Evolutionary conservation across 768 basidiomycete species (phyloP).

Genomic region (Multifurca ochricompacta): DNA sequence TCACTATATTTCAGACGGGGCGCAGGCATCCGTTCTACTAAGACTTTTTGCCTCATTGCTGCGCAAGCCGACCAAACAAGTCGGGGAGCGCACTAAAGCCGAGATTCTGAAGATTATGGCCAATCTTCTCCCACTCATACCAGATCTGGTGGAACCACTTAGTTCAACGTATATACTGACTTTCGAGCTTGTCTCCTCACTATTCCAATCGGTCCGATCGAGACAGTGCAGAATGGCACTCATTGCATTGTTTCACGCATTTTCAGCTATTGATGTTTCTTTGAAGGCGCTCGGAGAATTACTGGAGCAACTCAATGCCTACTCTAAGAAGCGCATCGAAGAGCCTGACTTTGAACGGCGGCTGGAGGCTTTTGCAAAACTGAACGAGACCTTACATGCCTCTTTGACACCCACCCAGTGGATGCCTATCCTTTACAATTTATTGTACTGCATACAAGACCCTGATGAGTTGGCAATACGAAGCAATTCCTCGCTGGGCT

Average conservation of each 20-base stretch:
- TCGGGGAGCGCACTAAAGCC: constrained; percentile 82
- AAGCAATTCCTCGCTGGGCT: constrained; percentile 64
- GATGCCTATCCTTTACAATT: constrained; percentile 78
- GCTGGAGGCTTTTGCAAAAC: constrained; percentile 57
- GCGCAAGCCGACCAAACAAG: constrained; percentile 61
- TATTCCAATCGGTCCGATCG: constrained; percentile 72
- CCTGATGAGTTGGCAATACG: constrained; percentile 81
- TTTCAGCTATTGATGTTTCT: constrained; percentile 40
- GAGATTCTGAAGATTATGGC: constrained; percentile 68
- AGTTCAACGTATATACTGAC: constrained; percentile 42
- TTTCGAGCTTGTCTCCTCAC: constrained; percentile 59
- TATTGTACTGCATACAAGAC: constrained; percentile 83
- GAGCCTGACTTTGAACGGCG: constrained; percentile 92
- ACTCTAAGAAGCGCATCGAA: constrained; percentile 71
- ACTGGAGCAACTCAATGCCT: constrained; percentile 73
- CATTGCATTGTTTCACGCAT: constrained; percentile 51
- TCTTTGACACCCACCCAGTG: constrained; percentile 48
- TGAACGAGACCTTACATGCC: constrained; percentile 61
- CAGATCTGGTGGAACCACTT: constrained; percentile 43
- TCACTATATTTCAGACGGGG: constrained; percentile 57
- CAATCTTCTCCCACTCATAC: constrained; percentile 58
- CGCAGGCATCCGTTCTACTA: constrained; percentile 68
- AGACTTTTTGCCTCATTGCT: constrained; percentile 71
- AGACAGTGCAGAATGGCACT: constrained; percentile 65
- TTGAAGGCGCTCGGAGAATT: constrained; percentile 46